A percentile compares a stretch with the other conserved stretches of the same genome.
These are phyloP conservation scores for Trichaptum fuscoviolaceum DNA, from an alignment of 768 basidiomycete species.

Conservation along the genomic window DNA sequence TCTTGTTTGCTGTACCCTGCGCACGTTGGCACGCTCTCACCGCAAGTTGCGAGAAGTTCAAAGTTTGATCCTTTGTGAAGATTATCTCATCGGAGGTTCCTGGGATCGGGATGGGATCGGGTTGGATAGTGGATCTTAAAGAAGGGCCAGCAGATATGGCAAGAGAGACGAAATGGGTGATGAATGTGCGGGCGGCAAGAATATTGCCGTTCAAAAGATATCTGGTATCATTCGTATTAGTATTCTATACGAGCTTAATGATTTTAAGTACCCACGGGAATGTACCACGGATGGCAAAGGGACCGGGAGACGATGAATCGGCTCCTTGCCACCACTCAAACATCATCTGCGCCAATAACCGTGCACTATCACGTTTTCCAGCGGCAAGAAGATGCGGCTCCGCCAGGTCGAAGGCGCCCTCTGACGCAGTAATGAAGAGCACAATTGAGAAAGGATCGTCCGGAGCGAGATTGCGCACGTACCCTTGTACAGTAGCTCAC, in stretches of 20 bases:
- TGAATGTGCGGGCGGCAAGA: constrained; percentile 90
- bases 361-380: constrained; percentile 85
- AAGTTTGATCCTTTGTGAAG: constrained; percentile 64
- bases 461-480: constrained; percentile 4
- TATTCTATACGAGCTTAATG: neutral
- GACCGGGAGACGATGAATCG: constrained; percentile 41
- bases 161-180: constrained; percentile 68
- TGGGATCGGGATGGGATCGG: constrained; percentile 38
- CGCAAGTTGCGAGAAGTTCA: constrained; percentile 91
- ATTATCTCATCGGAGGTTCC: constrained; percentile 52
- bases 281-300: constrained; percentile 79
- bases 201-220: constrained; percentile 85
- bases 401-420: constrained; percentile 67
- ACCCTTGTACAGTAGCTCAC: constrained; percentile 86
- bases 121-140: constrained; percentile 34
- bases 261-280: constrained; percentile 64
- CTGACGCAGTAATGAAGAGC: constrained; percentile 32
- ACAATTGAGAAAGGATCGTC: neutral
- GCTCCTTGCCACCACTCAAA: constrained; percentile 56
- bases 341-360: constrained; percentile 81
- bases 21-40: constrained; percentile 85
- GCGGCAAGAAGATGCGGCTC: constrained; percentile 82
- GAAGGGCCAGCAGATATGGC: constrained; percentile 45
- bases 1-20: constrained; percentile 72
- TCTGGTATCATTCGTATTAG: constrained; percentile 20